Base-by-base conservation (phyloP, 2,329 filamentous ascomycete genomes). In the Fonsecaea pugnacius region DNA sequence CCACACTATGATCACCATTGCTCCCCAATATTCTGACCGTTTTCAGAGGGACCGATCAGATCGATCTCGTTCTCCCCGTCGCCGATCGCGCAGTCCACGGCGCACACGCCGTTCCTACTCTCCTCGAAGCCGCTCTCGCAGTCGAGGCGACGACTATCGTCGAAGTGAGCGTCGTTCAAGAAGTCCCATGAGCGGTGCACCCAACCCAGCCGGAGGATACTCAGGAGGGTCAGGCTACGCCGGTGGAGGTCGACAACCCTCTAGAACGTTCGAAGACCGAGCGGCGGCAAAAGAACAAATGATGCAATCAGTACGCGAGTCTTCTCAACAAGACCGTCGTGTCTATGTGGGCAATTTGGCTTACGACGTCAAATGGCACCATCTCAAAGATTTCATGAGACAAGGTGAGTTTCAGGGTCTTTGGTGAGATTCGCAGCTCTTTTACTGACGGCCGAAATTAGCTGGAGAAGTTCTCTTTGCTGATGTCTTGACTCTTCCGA, bases 351-450 rank as follows among this genome's bases (percentile, higher is more conserved):
- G 95, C 80, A 99, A 99, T 78, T 86, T 99, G 73, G 95, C 93
- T 56, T 99, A 99, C 84, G 95, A 99, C 84, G 95, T 99, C 78
- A 99, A 99, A 84, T 99, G 95, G 95, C 94, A 98, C 84, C 95
- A 98, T 76, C 87, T 99, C 69, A 99, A 99, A 84, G 95, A 99
- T 83, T 98, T 98, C 78, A 99, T 99, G 95, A 91, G 95, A 87
- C 92, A 96, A 88, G 94, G 95, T 98, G 62, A 55, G 69, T 73
- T 54, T 50, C 36, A 35, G 21, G 8, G 18, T 7, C 12, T 9
- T 21, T 33, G 36, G 14, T 50, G 32, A 46, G 51, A 64, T 53
- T 46, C 51, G 61, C 33, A 54, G 53, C 58, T 63, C n/a, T 56
- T 21, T 58, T 66, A 72, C 35, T 21, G 27, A 27, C 43, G 72